A percentile compares a stretch with the other conserved stretches of the same genome.
Evolutionary conservation across 805 yeast species (phyloP).

Genomic region (Saccharomycopsis guyanensis): DNA sequence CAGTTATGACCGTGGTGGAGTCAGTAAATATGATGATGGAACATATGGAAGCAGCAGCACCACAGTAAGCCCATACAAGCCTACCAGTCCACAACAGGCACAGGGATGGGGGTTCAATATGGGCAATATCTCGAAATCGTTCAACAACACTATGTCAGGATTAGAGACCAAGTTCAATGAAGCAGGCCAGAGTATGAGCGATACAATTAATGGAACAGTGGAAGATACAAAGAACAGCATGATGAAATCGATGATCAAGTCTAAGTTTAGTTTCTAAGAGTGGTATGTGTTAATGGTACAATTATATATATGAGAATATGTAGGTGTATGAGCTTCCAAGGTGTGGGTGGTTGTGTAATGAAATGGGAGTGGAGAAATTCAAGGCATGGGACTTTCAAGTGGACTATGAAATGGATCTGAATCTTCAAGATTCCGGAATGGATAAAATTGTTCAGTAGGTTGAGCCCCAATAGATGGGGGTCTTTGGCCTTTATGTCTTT

Average conservation of each 20-base stretch:
- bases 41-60: conserved; percentile 22
- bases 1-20: background rate
- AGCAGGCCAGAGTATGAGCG: conserved; percentile 48
- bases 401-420: too few species aligned
- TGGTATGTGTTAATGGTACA: too few species aligned
- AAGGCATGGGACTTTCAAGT: too few species aligned
- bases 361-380: too few species aligned
- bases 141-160: conserved; percentile 45
- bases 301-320: too few species aligned
- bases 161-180: conserved; percentile 50
- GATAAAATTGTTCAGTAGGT: too few species aligned
- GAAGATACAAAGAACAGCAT: conserved; percentile 43
- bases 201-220: conserved; percentile 43
- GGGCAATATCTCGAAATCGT: conserved; percentile 32
- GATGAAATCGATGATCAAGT: conserved; percentile 43
- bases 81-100: conserved; percentile 17
- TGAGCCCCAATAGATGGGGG: too few species aligned
- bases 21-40: background rate
- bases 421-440: too few species aligned
- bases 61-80: conserved; percentile 13
- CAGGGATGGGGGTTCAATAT: conserved; percentile 34
- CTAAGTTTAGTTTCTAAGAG: conserved; percentile 32
- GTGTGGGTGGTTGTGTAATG: too few species aligned
- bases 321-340: too few species aligned
- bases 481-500: too few species aligned